Base-by-base conservation (phyloP, 805 yeast genomes). In the Torulaspora maleeae region DNA sequence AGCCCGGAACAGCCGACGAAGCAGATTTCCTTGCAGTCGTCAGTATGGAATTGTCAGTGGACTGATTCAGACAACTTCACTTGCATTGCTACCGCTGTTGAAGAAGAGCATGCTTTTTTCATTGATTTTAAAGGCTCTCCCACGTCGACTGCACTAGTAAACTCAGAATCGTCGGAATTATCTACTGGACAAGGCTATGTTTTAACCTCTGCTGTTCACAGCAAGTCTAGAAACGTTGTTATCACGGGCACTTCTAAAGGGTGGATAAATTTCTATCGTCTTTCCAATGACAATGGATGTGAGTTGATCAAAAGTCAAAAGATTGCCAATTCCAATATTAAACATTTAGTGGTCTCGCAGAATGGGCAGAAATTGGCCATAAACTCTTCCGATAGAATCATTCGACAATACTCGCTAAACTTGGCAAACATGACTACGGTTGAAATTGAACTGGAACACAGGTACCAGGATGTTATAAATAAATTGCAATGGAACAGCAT, bases 391-490 rank as follows among this genome's bases (percentile, higher is more conserved):
- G 95, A 86, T 64, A 68, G 91, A 45, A 76, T 84, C 11, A 81
- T 85, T 16, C 68, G 93, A 44, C 93, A 86, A 60, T 64, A 59
- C 41, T 43, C 56, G 12, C 38, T 60, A 11, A 27, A 19, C 1
- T 19, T 52, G 8, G 42, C 39, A 8, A 47, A 43, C 4, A 41
- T 41, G 4, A 20, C 29, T 12, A 36, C 63, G 5, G 68, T 60
- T 76, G 80, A 74, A 19, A 68, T 89, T 38, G 87, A 80, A 44
- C 69, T 82, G 5, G 90, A 83, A 53, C 91, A 86, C 59, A 81
- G 79, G 57, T 90, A 87, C 60, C 96, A 89, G 63, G 96, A 90
- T 63, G 87, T 87, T 38, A 95, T 90, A 28, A 90, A 88, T 64
- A 71, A 83, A 51, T 70, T 88, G 38, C 95, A 87, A 60, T 90